Conservation (phyloP, 148 eudicot species). For the Camellia japonica region DNA sequence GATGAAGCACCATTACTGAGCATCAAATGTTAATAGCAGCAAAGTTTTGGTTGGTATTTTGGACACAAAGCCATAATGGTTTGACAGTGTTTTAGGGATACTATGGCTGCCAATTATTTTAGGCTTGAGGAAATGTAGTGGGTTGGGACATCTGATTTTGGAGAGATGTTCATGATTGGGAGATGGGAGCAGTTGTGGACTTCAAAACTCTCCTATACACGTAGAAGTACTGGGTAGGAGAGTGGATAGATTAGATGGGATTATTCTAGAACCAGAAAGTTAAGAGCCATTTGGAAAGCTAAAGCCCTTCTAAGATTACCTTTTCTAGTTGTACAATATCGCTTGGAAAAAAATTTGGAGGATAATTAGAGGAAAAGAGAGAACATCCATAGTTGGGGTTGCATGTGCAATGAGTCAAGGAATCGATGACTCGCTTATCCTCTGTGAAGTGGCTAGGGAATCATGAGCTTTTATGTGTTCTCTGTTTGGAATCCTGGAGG, state of each 20-base stretch:
- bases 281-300: neutral
- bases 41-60: neutral
- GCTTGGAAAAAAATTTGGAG: neutral
- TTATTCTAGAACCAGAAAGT: neutral
- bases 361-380: neutral
- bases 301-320: neutral
- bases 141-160: neutral
- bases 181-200: neutral
- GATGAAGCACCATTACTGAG: neutral
- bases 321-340: neutral
- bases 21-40: neutral
- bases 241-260: neutral
- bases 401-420: neutral
- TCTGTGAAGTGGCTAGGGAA: neutral
- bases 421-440: neutral
- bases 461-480: neutral
- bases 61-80: neutral
- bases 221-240: neutral
- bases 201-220: neutral
- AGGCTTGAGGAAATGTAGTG: neutral
- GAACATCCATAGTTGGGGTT: neutral
- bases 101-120: neutral
- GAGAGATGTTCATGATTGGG: neutral
- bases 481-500: neutral
- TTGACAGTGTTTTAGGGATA: neutral